Evolutionary conservation across 208 protist species (phyloP).

Genomic region (Leishmania aethiopica): DNA sequence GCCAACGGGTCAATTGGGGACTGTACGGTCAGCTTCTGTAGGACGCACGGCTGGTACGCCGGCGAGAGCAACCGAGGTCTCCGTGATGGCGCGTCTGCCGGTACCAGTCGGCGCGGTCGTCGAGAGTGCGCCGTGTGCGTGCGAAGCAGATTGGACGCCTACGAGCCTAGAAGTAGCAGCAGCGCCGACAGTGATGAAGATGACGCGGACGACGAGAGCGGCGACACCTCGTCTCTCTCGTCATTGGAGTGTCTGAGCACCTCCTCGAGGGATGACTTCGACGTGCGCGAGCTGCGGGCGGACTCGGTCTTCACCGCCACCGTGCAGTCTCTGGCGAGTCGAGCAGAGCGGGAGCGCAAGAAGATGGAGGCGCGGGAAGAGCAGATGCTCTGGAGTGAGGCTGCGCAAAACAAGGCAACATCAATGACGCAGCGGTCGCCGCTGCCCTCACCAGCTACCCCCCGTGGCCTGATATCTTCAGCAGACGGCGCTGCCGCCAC

Average conservation of each 20-base stretch:
- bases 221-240: slow-evolving; percentile 18
- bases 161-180: not conserved
- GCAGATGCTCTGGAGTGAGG: slow-evolving; percentile 24
- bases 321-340: slow-evolving; percentile 39
- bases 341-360: slow-evolving; percentile 30
- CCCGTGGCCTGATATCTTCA: not conserved
- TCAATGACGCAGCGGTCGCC: not conserved
- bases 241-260: slow-evolving; percentile 31
- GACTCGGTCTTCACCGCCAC: slow-evolving; percentile 26
- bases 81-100: not conserved
- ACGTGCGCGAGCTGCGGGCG: slow-evolving; percentile 10
- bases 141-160: not conserved
- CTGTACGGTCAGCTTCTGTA: not conserved
- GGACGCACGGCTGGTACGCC: not conserved
- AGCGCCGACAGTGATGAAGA: slow-evolving; percentile 15
- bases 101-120: not conserved
- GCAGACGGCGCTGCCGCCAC: not conserved
- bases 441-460: not conserved
- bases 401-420: slow-evolving; percentile 10
- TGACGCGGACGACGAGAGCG: slow-evolving; percentile 3
- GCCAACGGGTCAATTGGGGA: not conserved
- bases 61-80: not conserved
- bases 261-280: slow-evolving; percentile 10
- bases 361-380: slow-evolving; percentile 34
- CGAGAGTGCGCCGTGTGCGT: not conserved